These are phyloP conservation scores for Zalaria sp. DNA, from an alignment of 2,329 filamentous ascomycete genomes.

Conservation along the genomic window DNA sequence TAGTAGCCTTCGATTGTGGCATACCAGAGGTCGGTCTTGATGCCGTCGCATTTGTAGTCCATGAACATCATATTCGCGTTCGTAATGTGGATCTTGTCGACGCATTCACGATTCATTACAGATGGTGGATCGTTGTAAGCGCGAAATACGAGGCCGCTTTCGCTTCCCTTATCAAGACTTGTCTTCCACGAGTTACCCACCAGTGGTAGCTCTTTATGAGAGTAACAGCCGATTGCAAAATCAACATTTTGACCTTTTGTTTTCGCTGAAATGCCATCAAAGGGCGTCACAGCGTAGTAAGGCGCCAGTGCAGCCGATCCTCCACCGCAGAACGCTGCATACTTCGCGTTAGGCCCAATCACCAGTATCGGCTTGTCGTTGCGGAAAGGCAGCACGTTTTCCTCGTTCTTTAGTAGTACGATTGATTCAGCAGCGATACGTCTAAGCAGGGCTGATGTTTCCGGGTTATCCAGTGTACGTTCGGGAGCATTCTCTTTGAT, in stretches of 20 bases:
- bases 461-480: constrained; percentile 14
- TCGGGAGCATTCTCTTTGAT: constrained; percentile 16
- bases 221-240: constrained; percentile 9
- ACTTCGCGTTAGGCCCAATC: constrained; percentile 62
- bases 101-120: constrained; percentile 27
- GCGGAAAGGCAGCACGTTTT: constrained; percentile 46
- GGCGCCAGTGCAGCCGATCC: constrained; percentile 18
- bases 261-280: constrained; percentile 15
- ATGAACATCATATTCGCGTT: constrained; percentile 29
- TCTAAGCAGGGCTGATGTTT: constrained; percentile 16
- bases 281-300: constrained; percentile 19
- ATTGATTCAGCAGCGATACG: constrained; percentile 14
- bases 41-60: constrained; percentile 33
- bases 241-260: constrained; percentile 7
- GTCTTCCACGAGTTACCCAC: not conserved
- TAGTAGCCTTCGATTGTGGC: constrained; percentile 40
- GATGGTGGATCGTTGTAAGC: constrained; percentile 42
- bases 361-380: constrained; percentile 57
- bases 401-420: constrained; percentile 50
- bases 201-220: constrained; percentile 5
- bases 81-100: constrained; percentile 36
- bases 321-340: constrained; percentile 36
- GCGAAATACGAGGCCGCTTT: constrained; percentile 1
- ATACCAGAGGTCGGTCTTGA: constrained; percentile 24
- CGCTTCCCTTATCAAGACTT: not conserved